Base-by-base conservation (phyloP, 164 flowering plant genomes). In the Pachysandra terminalis region DNA sequence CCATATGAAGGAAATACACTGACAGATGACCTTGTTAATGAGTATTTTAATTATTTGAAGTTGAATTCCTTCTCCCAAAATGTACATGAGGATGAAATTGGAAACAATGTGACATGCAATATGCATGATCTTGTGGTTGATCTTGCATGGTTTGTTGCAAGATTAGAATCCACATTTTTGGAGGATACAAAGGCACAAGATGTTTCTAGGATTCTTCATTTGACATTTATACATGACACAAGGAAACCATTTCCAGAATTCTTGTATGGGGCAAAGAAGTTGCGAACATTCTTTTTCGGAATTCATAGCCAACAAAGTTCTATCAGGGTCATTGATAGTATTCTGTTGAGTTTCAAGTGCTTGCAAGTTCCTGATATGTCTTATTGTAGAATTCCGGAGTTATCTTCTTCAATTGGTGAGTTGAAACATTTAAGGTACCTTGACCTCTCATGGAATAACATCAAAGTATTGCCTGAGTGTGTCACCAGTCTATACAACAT, bases 81-180 rank as follows among this genome's bases (percentile, higher is more conserved):
- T 56, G 61, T 22, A 23, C 21, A 22, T 3, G 37, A 7, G 37
- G 7, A 7, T 7, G 7, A 3, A 12, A 55, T 0, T 8, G 68
- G 40, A 28, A n/a, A 54, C 22, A 9, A 25, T 2, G 16, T 25
- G 26, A 56, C 19, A 19, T 56, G 26, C 56, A 52, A 41, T 41
- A 64, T 73, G 68, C 64, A 73, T 59, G 69, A 59, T 68, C 65
- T 32, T 32, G 37, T 32, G 37, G 37, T 32, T 32, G 37, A 32
- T 32, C 37, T 68, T 37, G 56, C 63, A 14, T 58, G 32, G 10
- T 25, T 10, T 19, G 13, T n/a, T 21, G 51, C 41, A 21, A 22
- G 59, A 25, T 0, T 9, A 17, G 59, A 56, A 25, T 56, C 10
- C 59, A 8, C 26, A 56, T 12, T 56, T 22, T 12, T 15, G 6